Evolutionary conservation across 2,329 filamentous ascomycete species (phyloP), one percentile per base, ranked within the genome.

Genomic region (Colletotrichum orbiculare): DNA sequence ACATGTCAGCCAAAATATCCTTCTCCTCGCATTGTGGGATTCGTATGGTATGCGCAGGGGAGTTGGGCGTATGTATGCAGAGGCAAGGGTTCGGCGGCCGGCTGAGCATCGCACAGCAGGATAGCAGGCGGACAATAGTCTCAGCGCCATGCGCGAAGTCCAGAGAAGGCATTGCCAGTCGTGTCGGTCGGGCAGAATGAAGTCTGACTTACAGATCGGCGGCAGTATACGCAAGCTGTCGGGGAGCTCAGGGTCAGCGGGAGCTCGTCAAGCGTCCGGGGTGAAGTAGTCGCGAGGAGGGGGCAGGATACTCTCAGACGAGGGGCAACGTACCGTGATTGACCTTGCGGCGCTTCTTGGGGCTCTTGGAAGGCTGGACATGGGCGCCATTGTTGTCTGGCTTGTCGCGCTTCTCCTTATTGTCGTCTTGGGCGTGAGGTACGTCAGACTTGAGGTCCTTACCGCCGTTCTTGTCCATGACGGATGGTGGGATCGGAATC

Each of bases 341-440:
- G 71, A 95, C 92, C 82, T 95, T 95, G 83, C 92, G 91, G 81
- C 92, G 87, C 85, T 94, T 94, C 82, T 93, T 94, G 53, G 90
- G 89, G 76, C 88, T 91, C 78, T 86, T 84, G 41, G 42, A 54
- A 41, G 58, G 38, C 35, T 56, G 58, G 39, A 37, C 52, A 70
- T 80, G 71, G 66, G 71, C 67, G 67, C 76, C 74, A 43, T 74
- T 75, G 55, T 68, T 66, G 56, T 73, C 64, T n/a, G 73, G 68
- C 69, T 72, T 69, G 33, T 67, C 64, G 48, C 55, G 63, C 64
- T 69, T 69, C 60, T 60, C 46, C 58, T 67, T 67, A 70, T 71
- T 69, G 69, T 77, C 73, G 73, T 72, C 73, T 72, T 78, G 69
- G 13, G 43, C 38, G 71, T 25, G 25, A 25, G 25, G 25, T 25